Conservation (phyloP, 2,329 filamentous ascomycete genomes). For the Dactylonectria estremocensis region DNA sequence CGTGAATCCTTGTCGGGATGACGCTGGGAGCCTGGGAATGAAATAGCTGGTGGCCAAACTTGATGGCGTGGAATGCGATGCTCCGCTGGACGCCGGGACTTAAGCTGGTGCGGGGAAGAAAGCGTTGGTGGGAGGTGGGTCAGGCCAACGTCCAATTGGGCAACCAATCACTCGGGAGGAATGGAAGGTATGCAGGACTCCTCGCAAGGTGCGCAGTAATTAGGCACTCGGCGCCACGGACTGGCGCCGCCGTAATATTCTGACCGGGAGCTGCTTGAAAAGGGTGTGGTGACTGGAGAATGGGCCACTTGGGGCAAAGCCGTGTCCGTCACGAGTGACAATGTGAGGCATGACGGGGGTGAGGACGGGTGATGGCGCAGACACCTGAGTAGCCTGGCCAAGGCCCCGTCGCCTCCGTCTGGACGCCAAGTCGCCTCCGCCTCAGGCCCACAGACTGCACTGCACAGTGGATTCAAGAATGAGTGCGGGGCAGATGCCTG, state of each 20-base stretch:
- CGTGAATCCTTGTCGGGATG: slow-evolving; percentile 36
- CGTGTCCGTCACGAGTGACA: not conserved
- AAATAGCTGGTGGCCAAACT: not conserved
- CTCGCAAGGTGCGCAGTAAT: not conserved
- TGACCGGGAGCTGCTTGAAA: not conserved
- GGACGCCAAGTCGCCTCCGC: not conserved
- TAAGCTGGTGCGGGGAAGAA: not conserved
- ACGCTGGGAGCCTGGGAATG: slow-evolving; percentile 5
- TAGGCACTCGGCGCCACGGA: not conserved
- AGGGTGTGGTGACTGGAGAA: not conserved
- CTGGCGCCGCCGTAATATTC: not conserved
- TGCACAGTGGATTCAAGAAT: not conserved
- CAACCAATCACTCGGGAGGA: no score
- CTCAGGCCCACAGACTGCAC: not conserved
- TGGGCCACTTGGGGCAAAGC: not conserved
- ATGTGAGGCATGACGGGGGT: not conserved
- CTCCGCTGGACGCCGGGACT: not conserved
- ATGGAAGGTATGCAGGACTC: not conserved
- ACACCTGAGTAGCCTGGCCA: not conserved
- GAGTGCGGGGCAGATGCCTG: slow-evolving; percentile 4
- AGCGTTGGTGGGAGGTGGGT: not conserved
- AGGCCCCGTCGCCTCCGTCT: no score
- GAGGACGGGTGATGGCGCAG: not conserved
- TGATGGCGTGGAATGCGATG: slow-evolving; percentile 34
- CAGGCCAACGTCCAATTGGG: not conserved